A percentile compares a stretch with the other conserved stretches of the same genome.
phyloP scores from a whole-genome alignment of 2,329 filamentous ascomycete species.

The Pseudogymnoascus sp. region DNA sequence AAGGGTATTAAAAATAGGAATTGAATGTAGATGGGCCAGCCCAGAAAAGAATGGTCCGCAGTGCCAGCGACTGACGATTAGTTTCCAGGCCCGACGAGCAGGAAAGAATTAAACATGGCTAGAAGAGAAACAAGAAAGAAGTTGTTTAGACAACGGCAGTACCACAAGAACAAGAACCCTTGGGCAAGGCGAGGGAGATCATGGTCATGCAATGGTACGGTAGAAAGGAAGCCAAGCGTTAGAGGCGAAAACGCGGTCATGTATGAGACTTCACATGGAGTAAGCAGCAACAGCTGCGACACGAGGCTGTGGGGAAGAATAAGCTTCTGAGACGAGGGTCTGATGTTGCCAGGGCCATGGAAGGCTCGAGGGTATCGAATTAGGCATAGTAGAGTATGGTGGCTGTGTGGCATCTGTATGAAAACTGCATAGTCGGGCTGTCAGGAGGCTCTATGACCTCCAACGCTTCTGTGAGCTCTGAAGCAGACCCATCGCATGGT shows the following conservation, averaged over 20 bases:
- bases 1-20: background rate
- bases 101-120: slow-evolving; percentile 6
- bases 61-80: background rate
- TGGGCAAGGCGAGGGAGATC: background rate
- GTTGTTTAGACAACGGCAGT: background rate
- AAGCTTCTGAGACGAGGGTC: slow-evolving; percentile 7
- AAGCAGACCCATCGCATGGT: background rate
- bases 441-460: background rate
- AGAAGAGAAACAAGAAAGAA: slow-evolving; percentile 1
- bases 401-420: background rate
- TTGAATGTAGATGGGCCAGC: slow-evolving; percentile 4
- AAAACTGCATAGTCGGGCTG: background rate
- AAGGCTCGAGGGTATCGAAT: background rate
- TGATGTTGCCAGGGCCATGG: background rate
- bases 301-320: background rate
- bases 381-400: background rate
- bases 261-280: background rate
- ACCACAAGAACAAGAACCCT: background rate
- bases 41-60: background rate
- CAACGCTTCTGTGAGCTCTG: background rate
- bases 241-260: background rate
- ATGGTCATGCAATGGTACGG: background rate
- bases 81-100: background rate
- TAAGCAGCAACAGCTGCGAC: background rate
- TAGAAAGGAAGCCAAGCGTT: background rate